Base-by-base conservation (phyloP, 495 filamentous ascomycete species). In the Xylaria venustula region DNA sequence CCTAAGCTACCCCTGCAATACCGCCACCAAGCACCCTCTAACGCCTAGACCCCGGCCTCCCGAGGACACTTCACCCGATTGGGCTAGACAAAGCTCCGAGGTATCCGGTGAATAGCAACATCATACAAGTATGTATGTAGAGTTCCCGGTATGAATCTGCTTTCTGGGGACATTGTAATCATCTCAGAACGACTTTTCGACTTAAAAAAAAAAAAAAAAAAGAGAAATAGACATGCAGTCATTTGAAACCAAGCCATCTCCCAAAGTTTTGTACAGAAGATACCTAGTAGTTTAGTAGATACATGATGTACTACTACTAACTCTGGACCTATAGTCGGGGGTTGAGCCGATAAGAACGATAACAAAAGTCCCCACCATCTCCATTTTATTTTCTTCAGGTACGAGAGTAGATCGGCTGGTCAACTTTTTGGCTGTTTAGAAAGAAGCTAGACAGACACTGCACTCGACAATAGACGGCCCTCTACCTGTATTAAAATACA, bases 331-430 rank as follows among this genome's bases (percentile, higher is more conserved):
- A n/a, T n/a, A n/a, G n/a, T n/a, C n/a, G n/a, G n/a, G 37, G 14
- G 7, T 11, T 37, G 1, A 32, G 11, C 46, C 23, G 58, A 60
- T 60, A 60, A 60, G 17, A 26, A 1, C 40, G 58, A 60, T 60
- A 53, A 60, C 23, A 19, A 19, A n/a, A 3, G 37, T 15, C 48
- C 40, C 49, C 58, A 61, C 40, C 14, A 42, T 61, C 51, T 62
- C 59, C 59, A 56, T 30, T 52, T 46, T 63, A 63, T 62, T 62
- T 58, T 63, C 54, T 59, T 63, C 49, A 12, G 30, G 5, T 5
- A 34, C 11, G 30, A 5, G 11, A 34, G 30, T 40, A 14, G 17
- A 50, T 17, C 23, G 28, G 12, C 22, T 28, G 11, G 30, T 12
- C 1, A 25, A 32, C 9, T 25, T n/a, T 34, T 58, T 41, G 30